Evolutionary conservation across 2,329 filamentous ascomycete genomes (phyloP), one percentile per base, ranked within the genome.

Genomic region (Aureobasidium namibiae): DNA sequence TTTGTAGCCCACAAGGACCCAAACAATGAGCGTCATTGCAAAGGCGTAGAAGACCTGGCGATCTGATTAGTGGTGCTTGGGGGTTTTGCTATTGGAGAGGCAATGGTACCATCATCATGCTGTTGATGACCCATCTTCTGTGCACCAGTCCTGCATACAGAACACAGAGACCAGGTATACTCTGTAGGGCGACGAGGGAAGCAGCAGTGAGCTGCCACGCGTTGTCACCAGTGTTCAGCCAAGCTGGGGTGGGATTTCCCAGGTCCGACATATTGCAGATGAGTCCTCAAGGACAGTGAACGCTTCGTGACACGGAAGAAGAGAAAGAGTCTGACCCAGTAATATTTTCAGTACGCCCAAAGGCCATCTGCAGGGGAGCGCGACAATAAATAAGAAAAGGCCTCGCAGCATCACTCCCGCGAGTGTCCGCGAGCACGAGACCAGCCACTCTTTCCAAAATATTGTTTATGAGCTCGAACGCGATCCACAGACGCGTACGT

Each of bases 141-240:
- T 76, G 74, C 57, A 78, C 71, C 14, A 78, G 69, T 11, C 78
- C 78, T 38, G 76, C 77, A 63, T 80, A 80, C 62, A 80, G 67
- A 21, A 79, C 73, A 50, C 76, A 74, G 11, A 80, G 76, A 13
- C 78, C 78, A 4, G 78, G 78, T 3, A 80, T 69, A 26, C 74
- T 77, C 65, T 80, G 78, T 16, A 80, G 69, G 16, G 71, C 78
- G 60, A 80, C 78, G 14, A 80, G 69, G 6, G 74, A 75, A 7
- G 73, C 78, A 2, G 78, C 78, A 16, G 78, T 80, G 53, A 80
- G 69, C 67, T 80, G 78, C 78, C 78, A 80, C 45, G 78, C 75
- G 68, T 80, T 77, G 68, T 80, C 76, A 60, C 78, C 78, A 61
- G 70, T 75, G 64, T 76, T 42, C 31, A 39, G 36, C 36, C 36